Evolutionary conservation across 495 filamentous ascomycete genomes (phyloP).

Genomic region (Trichodelitschia bisporula): DNA sequence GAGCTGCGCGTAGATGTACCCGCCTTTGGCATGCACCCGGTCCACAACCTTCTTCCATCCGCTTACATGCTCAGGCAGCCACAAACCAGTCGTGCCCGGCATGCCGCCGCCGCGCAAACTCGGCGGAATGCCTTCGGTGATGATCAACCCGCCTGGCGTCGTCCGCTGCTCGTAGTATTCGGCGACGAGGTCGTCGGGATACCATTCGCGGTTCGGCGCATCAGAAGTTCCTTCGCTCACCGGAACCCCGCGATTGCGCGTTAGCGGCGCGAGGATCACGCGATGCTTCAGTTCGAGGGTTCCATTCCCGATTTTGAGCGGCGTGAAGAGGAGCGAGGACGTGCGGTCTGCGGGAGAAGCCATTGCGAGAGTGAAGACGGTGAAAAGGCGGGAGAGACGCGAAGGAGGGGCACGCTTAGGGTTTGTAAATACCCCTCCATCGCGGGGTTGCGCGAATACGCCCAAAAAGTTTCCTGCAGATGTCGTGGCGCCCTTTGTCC

Average conservation of each 20-base stretch:
- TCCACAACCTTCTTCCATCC: slow-evolving; percentile 27
- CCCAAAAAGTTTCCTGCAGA: too few relatives aligned
- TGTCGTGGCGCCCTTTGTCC: too few relatives aligned
- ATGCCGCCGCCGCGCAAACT: slow-evolving; percentile 20
- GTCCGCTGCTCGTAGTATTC: slow-evolving; percentile 31
- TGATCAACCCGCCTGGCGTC: slow-evolving; percentile 26
- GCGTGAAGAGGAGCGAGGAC: too few relatives aligned
- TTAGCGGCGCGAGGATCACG: slow-evolving; percentile 7
- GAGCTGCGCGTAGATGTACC: slow-evolving; percentile 27
- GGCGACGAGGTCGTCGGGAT: slow-evolving; percentile 21
- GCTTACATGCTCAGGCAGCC: slow-evolving; percentile 19
- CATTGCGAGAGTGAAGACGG: not conserved
- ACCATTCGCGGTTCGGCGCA: slow-evolving; percentile 21
- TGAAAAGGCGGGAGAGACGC: too few relatives aligned
- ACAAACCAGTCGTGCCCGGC: slow-evolving; percentile 26
- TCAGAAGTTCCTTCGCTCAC: slow-evolving; percentile 6
- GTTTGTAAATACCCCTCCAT: too few relatives aligned
- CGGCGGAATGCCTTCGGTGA: slow-evolving; percentile 28
- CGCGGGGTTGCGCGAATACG: too few relatives aligned
- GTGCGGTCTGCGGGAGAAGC: slow-evolving; percentile 5
- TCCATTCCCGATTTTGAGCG: slow-evolving; percentile 5
- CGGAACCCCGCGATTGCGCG: slow-evolving; percentile 5
- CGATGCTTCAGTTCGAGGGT: slow-evolving; percentile 6
- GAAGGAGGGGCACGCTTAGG: too few relatives aligned
- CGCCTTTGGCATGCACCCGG: slow-evolving; percentile 27